Percentiles rank a stretch among this genome's conserved stretches.
phyloP scores from a whole-genome alignment of 176 grass and related monocot species.

The Ampelocalamus luodianensis region DNA sequence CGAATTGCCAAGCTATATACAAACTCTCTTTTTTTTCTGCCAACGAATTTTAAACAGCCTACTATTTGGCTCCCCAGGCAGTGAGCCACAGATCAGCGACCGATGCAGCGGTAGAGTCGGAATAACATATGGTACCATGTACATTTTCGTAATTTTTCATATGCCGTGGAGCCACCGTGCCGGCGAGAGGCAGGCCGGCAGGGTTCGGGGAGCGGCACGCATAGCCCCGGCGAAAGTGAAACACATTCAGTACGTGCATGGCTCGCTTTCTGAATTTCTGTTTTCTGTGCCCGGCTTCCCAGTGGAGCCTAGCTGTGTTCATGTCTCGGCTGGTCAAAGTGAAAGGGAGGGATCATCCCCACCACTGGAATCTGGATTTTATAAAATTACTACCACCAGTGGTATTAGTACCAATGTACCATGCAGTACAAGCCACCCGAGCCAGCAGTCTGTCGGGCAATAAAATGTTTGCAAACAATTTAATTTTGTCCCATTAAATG shows the following conservation, averaged over 20 bases:
- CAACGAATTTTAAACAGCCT: too few relatives aligned
- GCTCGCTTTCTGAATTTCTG: slow-evolving; percentile 38
- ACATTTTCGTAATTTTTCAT: neutral
- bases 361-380: slow-evolving; percentile 4
- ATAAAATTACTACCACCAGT: neutral
- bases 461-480: slow-evolving; percentile 11
- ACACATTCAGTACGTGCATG: slow-evolving; percentile 18
- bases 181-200: neutral
- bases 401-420: neutral
- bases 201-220: neutral
- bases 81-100: neutral
- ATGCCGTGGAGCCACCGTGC: neutral
- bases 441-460: slow-evolving; percentile 33
- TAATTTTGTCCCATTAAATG: slow-evolving; percentile 41
- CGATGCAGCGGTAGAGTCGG: neutral
- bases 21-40: too few relatives aligned
- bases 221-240: slow-evolving; percentile 18
- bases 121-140: neutral
- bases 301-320: neutral
- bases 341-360: slow-evolving; percentile 9
- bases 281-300: slow-evolving; percentile 20
- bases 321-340: slow-evolving; percentile 16
- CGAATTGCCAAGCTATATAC: too few relatives aligned
- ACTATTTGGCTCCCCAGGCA: too few relatives aligned
- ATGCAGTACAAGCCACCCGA: neutral